Evolutionary conservation across 2,329 filamentous ascomycete species (phyloP), one percentile per base, ranked within the genome.

Genomic region (Balansia obtecta): DNA sequence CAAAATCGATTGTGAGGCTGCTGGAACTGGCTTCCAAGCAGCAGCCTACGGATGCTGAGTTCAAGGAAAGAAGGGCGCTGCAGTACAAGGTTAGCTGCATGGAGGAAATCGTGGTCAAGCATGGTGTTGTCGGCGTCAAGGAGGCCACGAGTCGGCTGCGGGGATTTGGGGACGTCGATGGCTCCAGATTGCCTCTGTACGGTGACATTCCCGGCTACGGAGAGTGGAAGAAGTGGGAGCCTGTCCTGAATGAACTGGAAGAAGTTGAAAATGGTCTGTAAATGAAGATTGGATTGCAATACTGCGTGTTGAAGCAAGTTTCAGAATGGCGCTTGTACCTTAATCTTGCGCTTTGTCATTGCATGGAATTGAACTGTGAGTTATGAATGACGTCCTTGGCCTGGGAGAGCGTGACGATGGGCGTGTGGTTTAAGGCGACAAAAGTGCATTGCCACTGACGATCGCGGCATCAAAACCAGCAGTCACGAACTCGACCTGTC

Each of bases 121-220:
- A 72, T 61, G 80, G 81, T 0, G 77, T 77, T 0, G 72, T 84
- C 0, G 82, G 81, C 2, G 82, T 85, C 60, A 83, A 83, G 62
- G 81, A 85, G 65, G 79, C 75, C 0, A 69, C 80, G 6, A 74
- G 73, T 52, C 67, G 80, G 41, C 65, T 82, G n/a, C 70, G 79
- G 53, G 74, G 76, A 0, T 70, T 82, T 50, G 81, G 81, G 1
- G 77, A 79, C 48, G 63, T 67, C 50, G 78, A 81, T 52, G 80
- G 79, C 12, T 79, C 75, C 7, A 68, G 81, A 50, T 59, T 84
- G 55, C 81, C 80, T 2, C 65, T 84, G 38, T 64, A 68, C 38
- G 78, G 78, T 1, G 78, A 77, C 1, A 71, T 84, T 50, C 73
- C 76, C 1, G 76, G 76, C 1, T 77, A 77, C 43, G 68, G 61